Base-by-base conservation (phyloP, 73 alveolate genomes). In the Paramecium tetraurelia region DNA sequence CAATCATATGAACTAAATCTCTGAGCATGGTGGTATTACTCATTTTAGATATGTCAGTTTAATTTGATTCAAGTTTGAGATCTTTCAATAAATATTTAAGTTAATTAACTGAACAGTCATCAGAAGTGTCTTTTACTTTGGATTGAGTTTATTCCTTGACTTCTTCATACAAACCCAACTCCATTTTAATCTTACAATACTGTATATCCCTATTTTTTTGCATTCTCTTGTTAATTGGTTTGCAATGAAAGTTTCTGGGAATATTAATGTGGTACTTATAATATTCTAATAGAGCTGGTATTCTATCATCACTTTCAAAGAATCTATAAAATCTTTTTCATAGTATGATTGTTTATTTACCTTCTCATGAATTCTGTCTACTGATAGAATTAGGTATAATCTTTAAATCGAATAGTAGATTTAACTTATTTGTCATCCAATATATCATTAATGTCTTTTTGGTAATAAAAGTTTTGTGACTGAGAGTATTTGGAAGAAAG, bases 131-230 rank as follows among this genome's bases (percentile, higher is more conserved):
- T 24, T 77, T 77, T 8, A 24, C 18, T 59, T 33, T 59, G 0
- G 80, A 27, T 27, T 6, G 16, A 4, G 44, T 59, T 21, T 59
- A 59, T 59, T 59, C 21, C 0, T 71, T 71, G 35, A 71, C 18
- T 31, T 71, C 86, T 36, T 71, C 86, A 33, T 11, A 71, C n/a
- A 71, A 40, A 33, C 89, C 89, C 38, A 75, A 75, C 12, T 75
- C 69, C 35, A 75, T 20, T 41, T 75, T 75, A 29, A 75, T 72
- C 36, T 41, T 75, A 1, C 68, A 20, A 75, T 75, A 75, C 18
- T 38, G n/a, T 41, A 77, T 77, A 10, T 77, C 21, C 7, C 89
- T 29, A 22, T 11, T 40, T 16, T 43, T 77, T 33, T 77, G 53
- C 43, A 29, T 40, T 36, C 89, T 40, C 16, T 46, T 40, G 10